Base-by-base conservation (phyloP, 2,329 filamentous ascomycete genomes). In the Xylaria sp. region DNA sequence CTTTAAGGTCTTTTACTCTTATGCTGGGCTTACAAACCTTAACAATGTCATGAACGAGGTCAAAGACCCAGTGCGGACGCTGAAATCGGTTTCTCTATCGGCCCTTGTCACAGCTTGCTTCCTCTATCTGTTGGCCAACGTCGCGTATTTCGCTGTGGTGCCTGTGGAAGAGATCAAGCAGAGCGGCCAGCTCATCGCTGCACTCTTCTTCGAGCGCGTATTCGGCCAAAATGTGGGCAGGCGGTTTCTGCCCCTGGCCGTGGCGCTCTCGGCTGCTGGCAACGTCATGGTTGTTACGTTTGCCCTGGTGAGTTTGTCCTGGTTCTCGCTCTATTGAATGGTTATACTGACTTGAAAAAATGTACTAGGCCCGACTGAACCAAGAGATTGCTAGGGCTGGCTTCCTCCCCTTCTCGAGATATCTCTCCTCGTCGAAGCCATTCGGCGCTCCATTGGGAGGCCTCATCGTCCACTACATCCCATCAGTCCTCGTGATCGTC, bases 201-300 rank as follows among this genome's bases (percentile, higher is more conserved):
- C 88, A 0, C 74, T 91, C 0, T 89, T 90, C 65, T 90, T 91
- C 66, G 81, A 88, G 63, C 78, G 81, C 7, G 77, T 87, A 0
- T 90, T 91, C 72, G 88, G 88, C 0, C 74, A 78, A 1, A 78
- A 77, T 0, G 68, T 89, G 9, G 89, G 88, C 0, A 80, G 81
- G 33, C 79, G 78, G 1, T 74, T 90, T 1, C 76, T 91, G 2
- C 86, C 88, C 0, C 73, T 90, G 8, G 84, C 86, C 0, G 87
- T 92, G 33, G 89, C 89, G 0, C 75, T 90, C 23, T 90, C 87
- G 1, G 88, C 87, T 0, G 84, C 81, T 1, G 90, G 89, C 0
- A 92, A 92, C 70, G 88, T 92, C 13, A 87, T 92, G 83, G 87
- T 90, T 0, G 87, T 90, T 2, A 86, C 87, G 0, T 92, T 91